Base-by-base conservation (phyloP, 2,329 filamentous ascomycete genomes). In the Sporothrix euskadiensis region DNA sequence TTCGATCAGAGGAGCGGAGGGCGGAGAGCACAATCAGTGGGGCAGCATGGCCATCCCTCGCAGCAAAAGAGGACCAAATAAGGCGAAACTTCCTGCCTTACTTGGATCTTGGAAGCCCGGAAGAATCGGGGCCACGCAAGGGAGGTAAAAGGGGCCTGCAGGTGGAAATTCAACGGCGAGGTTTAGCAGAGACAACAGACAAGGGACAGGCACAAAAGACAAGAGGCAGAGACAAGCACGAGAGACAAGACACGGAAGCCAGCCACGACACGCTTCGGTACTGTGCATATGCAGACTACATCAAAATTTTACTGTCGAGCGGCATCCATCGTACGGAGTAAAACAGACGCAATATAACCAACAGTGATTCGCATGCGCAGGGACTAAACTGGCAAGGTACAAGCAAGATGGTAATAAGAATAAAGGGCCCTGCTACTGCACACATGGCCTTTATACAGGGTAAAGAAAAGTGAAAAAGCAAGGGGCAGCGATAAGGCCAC, bases 161-260 rank as follows among this genome's bases (percentile, higher is more conserved):
- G 68, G 49, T 56, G 68, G 52, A 57, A 70, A 70, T 41, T 35
- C 65, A 66, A 66, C 61, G 61, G 44, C 44, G 30, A 49, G 65
- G 4, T 26, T 66, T 30, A 30, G 39, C 61, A 66, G n/a, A 47
- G 61, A 66, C 39, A 59, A 49, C 22, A 26, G 52, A 26, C 52
- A 56, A 30, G 22, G 19, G 35, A 63, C 26, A 66, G 57, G 10
- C 44, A 56, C 14, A 54, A 47, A 4, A 35, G 56, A 61, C 22
- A 71, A 52, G 26, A 52, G 39, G 16, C 35, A 70, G 54, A 61
- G 14, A 61, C 57, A 35, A 14, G 44, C 16, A 47, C n/a, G 16
- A 47, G 61, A 44, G 39, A 19, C 39, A 52, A 68, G 16, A 52
- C 26, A 52, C 61, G 61, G 61, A 19, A 47, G 39, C 22, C 61